Evolutionary conservation across 163 green algal genomes (phyloP), one percentile per base, ranked within the genome.

Genomic region (Prototheca wickerhamii): DNA sequence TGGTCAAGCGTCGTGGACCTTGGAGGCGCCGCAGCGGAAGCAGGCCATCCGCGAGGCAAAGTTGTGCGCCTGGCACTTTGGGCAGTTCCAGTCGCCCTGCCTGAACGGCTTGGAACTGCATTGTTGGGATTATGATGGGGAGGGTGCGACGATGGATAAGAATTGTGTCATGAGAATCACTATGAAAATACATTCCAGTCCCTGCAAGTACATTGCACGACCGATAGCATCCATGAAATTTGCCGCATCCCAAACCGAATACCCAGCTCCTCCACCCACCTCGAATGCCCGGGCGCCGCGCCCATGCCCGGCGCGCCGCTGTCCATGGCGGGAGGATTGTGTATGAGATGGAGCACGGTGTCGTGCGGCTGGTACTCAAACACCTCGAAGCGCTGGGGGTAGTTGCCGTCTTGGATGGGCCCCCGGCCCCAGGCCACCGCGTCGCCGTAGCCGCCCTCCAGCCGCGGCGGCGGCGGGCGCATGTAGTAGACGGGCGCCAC

Each of bases 81-180:
- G 46, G 68, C 80, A 87, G 32, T 79, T 75, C 80, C 80, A 87
- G 72, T 87, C 80, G 15, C 80, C 80, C 30, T 70, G 71, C 42
- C 65, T 73, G 63, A 75, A 79, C 46, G 46, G 46, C 46, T 54
- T 54, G n/a, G 46, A 25, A 25, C 46, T 54, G 46, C 46, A 28
- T 10, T 10, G 46, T 54, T 54, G 46, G 46, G 46, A 23, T 10
- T 49, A 15, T 49, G 46, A 18, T 12, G 26, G 46, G 46, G 46
- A 18, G 18, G 46, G 6, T 54, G 46, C n/a, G 26, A 25, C 46
- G 12, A 25, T 5, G 46, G 6, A 28, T n/a, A n/a, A n/a, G n/a
- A n/a, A n/a, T n/a, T n/a, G n/a, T n/a, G n/a, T n/a, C n/a, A n/a
- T n/a, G n/a, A n/a, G n/a, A n/a, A n/a, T n/a, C n/a, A n/a, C n/a